These are phyloP conservation scores for Oidium heveae DNA, from an alignment of 2,329 filamentous ascomycete genomes.

Conservation along the genomic window DNA sequence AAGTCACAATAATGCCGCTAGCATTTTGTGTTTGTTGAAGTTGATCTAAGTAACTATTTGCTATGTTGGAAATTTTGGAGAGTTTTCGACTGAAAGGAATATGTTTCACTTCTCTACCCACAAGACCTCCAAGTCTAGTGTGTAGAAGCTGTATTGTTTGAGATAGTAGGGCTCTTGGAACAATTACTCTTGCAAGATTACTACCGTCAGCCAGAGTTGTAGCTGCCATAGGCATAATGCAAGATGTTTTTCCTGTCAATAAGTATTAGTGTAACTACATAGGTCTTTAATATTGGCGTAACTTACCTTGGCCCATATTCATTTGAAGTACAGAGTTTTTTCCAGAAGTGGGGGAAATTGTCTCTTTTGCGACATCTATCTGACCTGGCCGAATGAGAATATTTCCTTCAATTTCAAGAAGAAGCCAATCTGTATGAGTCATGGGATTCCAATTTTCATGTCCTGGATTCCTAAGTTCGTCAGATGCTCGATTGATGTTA, in stretches of 20 bases:
- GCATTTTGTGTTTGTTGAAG: slow-evolving; percentile 11
- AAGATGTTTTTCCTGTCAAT: slow-evolving; percentile 26
- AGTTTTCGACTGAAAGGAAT: slow-evolving; percentile 22
- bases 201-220: slow-evolving; percentile 20
- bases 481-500: slow-evolving; percentile 13
- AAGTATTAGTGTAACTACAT: not conserved
- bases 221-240: slow-evolving; percentile 27
- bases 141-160: slow-evolving; percentile 22
- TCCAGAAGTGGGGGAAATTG: slow-evolving; percentile 25
- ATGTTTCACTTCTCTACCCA: slow-evolving; percentile 19
- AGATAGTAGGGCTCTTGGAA: slow-evolving; percentile 19
- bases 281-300: not conserved
- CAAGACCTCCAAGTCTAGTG: slow-evolving; percentile 18
- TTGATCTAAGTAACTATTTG: slow-evolving; percentile 15
- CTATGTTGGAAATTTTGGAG: slow-evolving; percentile 10
- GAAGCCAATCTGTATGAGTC: slow-evolving; percentile 32
- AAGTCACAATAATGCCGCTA: slow-evolving; percentile 20
- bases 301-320: slow-evolving; percentile 36
- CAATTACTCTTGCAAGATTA: slow-evolving; percentile 18
- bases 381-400: slow-evolving; percentile 36
- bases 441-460: slow-evolving; percentile 15
- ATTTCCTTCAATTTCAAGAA: slow-evolving; percentile 42
- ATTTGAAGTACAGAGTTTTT: slow-evolving; percentile 36
- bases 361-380: slow-evolving; percentile 34
- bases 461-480: slow-evolving; percentile 17